Evolutionary conservation across 1,284 basidiomycete species (phyloP), one percentile per base, ranked within the genome.

Genomic region (Rhizopogon hawkerae): DNA sequence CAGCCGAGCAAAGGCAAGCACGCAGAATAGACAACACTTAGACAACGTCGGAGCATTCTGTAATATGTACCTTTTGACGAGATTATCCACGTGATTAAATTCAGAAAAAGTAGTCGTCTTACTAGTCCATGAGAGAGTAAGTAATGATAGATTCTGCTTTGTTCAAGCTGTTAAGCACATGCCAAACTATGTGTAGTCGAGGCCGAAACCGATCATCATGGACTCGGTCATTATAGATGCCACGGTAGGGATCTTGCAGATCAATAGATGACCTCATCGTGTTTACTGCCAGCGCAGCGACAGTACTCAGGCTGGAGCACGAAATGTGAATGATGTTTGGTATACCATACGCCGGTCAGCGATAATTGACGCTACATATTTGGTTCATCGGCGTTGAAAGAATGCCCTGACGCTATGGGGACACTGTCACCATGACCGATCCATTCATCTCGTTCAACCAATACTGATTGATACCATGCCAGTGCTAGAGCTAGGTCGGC

Each of bases 261-360:
- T 66, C 64, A 21, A 39, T 66, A 61, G 8, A 65, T 53, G 24
- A 66, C 53, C 29, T 52, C 1, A 24, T 23, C 5, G 39, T 23
- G 16, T 13, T 21, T 21, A 21, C 21, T 21, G 21, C 21, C 21
- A 23, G 21, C 21, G 21, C 8, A 42, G 16, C 11, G 3, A 42
- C 60, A 65, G 34, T 63, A 65, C 45, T 16, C 16, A 16, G 16
- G 16, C 16, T 65, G 63, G 21, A 65, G 48, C 26, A 43, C 66
- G 48, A 66, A 69, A 54, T 76, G 74, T 2, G 71, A 73, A 51
- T 75, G 74, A 47, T 73, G 76, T 65, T 65, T 68, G 43, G 24
- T 64, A 68, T 6, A 69, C 73, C 10, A 68, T 64, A 68, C 7
- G 69, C 73, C 10, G 68, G 66, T 21, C 64, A 63, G 52, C 68